Base-by-base conservation (phyloP, 345 rosid genomes). In the Lagerstroemia speciosa region DNA sequence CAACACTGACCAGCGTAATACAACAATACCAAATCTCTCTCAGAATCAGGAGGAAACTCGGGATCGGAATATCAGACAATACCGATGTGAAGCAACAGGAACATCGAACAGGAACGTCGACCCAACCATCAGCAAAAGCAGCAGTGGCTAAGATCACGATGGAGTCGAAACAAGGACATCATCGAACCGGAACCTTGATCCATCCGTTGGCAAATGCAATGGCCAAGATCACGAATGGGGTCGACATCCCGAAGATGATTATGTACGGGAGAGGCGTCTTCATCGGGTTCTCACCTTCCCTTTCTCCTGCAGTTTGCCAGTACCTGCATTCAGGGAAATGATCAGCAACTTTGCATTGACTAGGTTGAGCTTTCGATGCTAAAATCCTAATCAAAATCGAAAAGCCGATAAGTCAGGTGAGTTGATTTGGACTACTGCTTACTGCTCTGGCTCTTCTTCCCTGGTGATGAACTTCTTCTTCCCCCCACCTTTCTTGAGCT, bases 231-330 rank as follows among this genome's bases (percentile, higher is more conserved):
- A 89, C 87, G 66, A 93, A 91, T 30, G 97, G 98, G 12, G 96
- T 91, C 32, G 96, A 89, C 98, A 89, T 89, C 64, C 97, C 93
- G 70, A 93, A 93, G 68, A 91, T 89, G 75, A 89, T 86, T 53
- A 94, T 87, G 74, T 89, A 89, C 72, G 95, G 96, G 41, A 93
- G 76, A 58, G 97, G 97, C 8, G 97, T 91, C 82, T 75, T 91
- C 96, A 94, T 91, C 41, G 97, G 97, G 69, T 91, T 94, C 78
- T 94, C 97, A 17, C 93, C 99, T 84, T 84, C 80, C 78, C 96
- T 88, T 82, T 89, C 96, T 67, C 97, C 96, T 67, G 90, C 90
- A 11, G 85, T 77, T 79, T 94, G 96, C 97, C 97, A 91, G 74
- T 86, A 88, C 87, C 96, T 91, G 81, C 77, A 83, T 41, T 71